Evolutionary conservation across 495 filamentous ascomycete species (phyloP).

Genomic region (Pyronema omphalodes): DNA sequence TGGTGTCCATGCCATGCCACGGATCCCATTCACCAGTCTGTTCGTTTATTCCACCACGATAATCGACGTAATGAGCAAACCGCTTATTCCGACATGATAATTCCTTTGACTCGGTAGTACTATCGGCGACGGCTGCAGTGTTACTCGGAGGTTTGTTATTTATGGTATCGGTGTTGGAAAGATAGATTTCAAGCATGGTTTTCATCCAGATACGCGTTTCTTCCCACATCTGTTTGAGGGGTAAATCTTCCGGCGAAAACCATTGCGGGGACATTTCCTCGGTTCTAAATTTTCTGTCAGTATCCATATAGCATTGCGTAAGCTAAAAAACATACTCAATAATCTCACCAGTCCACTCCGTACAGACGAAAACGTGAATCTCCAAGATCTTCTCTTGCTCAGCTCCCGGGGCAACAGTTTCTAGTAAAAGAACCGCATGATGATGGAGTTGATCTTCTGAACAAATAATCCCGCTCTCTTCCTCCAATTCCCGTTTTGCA

Average conservation of each 20-base stretch:
- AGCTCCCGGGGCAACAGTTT: slow-evolving; percentile 14
- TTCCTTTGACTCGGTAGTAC: too few species aligned
- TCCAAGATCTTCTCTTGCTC: slow-evolving; percentile 11
- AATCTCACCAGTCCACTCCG: slow-evolving; percentile 15
- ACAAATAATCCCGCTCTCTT: slow-evolving; percentile 15
- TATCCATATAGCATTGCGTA: neutral
- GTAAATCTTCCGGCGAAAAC: slow-evolving; percentile 13
- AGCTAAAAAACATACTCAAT: slow-evolving; percentile 10
- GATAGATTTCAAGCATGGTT: slow-evolving; percentile 9
- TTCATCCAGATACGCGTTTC: slow-evolving; percentile 18
- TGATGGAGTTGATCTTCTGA: slow-evolving; percentile 12
- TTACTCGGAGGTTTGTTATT: neutral
- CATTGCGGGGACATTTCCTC: slow-evolving; percentile 23
- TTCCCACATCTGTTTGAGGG: slow-evolving; percentile 20
- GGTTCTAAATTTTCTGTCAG: slow-evolving; percentile 7
- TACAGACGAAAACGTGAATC: slow-evolving; percentile 19
- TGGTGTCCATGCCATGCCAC: slow-evolving; percentile 20
- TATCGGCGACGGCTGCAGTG: neutral
- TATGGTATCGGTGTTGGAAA: neutral
- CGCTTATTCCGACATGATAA: neutral
- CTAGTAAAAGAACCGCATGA: slow-evolving; percentile 20
- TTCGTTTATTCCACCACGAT: slow-evolving; percentile 11
- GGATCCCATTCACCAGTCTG: slow-evolving; percentile 17
- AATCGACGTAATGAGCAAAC: slow-evolving; percentile 17
- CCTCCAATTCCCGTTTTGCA: slow-evolving; percentile 20